phyloP scores from a whole-genome alignment of 192 early-diverging fungal species.

The Umbelopsis vinacea region DNA sequence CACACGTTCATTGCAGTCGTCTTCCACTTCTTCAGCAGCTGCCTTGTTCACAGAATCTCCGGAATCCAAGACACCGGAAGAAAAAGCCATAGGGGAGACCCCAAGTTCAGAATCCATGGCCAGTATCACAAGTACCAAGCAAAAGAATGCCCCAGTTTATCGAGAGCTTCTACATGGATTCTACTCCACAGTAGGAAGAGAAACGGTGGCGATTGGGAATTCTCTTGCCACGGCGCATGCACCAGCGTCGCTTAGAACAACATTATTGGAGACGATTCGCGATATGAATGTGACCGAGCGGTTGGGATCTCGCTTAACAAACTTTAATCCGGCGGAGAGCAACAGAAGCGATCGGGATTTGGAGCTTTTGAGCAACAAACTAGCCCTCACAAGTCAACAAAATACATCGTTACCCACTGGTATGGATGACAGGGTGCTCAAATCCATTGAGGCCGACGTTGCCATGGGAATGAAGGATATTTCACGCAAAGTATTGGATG shows the following conservation, averaged over 20 bases:
- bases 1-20: not conserved
- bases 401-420: slow-evolving; percentile 4
- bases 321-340: not conserved
- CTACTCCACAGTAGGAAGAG: slow-evolving; percentile 13
- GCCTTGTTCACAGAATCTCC: slow-evolving; percentile 12
- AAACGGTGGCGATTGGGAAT: not conserved
- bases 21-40: not conserved
- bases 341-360: not conserved
- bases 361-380: not conserved
- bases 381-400: not conserved
- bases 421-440: not conserved
- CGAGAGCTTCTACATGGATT: slow-evolving; percentile 3
- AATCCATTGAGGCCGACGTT: slow-evolving; percentile 2
- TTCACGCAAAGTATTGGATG: slow-evolving; percentile 6
- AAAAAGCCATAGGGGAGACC: not conserved
- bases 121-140: not conserved
- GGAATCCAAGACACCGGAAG: not conserved
- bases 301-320: not conserved
- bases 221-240: not conserved
- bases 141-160: not conserved
- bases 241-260: not conserved
- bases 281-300: slow-evolving; percentile 15
- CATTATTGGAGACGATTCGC: not conserved
- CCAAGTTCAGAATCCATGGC: not conserved
- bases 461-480: slow-evolving; percentile 1